Evolutionary conservation across 768 basidiomycete species (phyloP).

Genomic region (Suillus hirtellus): DNA sequence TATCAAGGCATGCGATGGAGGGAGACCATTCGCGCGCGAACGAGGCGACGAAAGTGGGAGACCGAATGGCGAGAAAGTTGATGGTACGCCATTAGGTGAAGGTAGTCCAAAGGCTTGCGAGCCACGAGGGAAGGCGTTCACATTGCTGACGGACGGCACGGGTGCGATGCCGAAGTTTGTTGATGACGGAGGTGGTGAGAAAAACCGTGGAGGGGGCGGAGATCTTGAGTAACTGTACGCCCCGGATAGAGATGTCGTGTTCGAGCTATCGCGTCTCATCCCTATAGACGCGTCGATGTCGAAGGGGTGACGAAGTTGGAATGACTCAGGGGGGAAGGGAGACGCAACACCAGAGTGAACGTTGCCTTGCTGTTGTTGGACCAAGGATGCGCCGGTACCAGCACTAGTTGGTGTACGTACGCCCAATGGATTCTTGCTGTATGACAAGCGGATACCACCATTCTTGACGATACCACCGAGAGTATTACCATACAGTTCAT

Average conservation of each 20-base stretch:
- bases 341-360: conserved; percentile 25
- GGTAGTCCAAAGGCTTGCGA: conserved; percentile 34
- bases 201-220: conserved; percentile 35
- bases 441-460: conserved; percentile 93
- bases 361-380: conserved; percentile 27
- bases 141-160: conserved; percentile 26
- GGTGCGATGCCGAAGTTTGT: conserved; percentile 30
- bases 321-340: conserved; percentile 29
- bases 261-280: conserved; percentile 27
- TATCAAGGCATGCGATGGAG: conserved; percentile 36
- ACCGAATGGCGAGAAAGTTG: conserved; percentile 33
- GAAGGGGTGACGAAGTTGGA: conserved; percentile 32
- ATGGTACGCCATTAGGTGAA: conserved; percentile 22
- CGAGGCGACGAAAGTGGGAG: conserved; percentile 33
- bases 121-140: conserved; percentile 29
- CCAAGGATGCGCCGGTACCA: conserved; percentile 22
- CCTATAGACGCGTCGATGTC: conserved; percentile 26
- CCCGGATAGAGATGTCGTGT: conserved; percentile 24
- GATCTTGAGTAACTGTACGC: conserved; percentile 35
- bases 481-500: conserved; percentile 89
- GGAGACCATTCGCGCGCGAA: conserved; percentile 27
- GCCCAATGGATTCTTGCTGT: conserved; percentile 98
- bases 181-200: conserved; percentile 34
- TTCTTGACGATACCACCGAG: conserved; percentile 91
- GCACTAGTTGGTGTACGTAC: conserved; percentile 78